Evolutionary conservation across 202 grass and related monocot species (phyloP).

Genomic region (Sporobolus alterniflorus): DNA sequence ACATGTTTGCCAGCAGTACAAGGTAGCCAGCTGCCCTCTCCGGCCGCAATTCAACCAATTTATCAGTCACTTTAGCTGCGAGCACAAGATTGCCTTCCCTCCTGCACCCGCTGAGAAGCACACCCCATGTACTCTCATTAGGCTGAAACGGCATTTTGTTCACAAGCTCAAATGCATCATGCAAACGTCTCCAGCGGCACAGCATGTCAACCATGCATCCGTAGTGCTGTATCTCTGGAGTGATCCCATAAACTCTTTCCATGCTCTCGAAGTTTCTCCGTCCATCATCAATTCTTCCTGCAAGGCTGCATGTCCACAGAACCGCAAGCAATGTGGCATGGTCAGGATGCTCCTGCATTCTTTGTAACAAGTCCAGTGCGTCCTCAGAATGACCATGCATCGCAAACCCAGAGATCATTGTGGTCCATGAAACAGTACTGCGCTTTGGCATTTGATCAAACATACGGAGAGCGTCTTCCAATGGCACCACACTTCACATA

Average conservation of each 20-base stretch:
- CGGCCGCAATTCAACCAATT: conserved; percentile 48
- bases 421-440: conserved; percentile 70
- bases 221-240: conserved; percentile 55
- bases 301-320: conserved; percentile 47
- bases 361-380: conserved; percentile 53
- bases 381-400: conserved; percentile 45
- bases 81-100: conserved; percentile 55
- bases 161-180: conserved; percentile 49
- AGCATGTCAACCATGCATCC: conserved; percentile 76
- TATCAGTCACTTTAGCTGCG: conserved; percentile 44
- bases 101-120: conserved; percentile 59
- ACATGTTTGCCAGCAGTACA: conserved; percentile 62
- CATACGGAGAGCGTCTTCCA: conserved; percentile 41
- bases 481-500: conserved; percentile 57
- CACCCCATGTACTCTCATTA: conserved; percentile 49
- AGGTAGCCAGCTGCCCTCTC: conserved; percentile 53
- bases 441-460: conserved; percentile 51
- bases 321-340: conserved; percentile 56
- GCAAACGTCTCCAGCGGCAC: conserved; percentile 47
- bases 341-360: conserved; percentile 56
- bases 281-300: conserved; percentile 50
- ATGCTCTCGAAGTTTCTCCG: conserved; percentile 54
- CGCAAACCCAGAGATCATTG: conserved; percentile 63
- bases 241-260: conserved; percentile 49
- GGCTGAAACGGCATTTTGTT: conserved; percentile 54